Evolutionary conservation across 2,329 filamentous ascomycete genomes (phyloP).

Genomic region (Colletotrichum viniferum): DNA sequence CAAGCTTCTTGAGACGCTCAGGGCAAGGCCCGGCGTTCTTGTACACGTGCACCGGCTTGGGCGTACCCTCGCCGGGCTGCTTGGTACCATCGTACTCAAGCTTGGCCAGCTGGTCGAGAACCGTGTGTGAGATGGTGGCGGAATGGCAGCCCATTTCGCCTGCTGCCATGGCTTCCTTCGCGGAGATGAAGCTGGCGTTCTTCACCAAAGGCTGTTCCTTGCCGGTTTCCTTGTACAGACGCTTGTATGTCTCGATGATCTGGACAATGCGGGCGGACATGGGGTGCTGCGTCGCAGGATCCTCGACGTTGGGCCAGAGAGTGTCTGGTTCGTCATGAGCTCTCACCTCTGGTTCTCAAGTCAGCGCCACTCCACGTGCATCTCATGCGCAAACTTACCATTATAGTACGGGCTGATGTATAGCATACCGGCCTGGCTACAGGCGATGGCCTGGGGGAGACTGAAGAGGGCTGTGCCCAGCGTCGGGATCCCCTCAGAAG

Average conservation of each 20-base stretch:
- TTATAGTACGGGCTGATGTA: slow-evolving; percentile 57
- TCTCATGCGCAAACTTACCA: slow-evolving; percentile 29
- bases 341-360: slow-evolving; percentile 37
- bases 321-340: slow-evolving; percentile 43
- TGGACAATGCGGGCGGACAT: slow-evolving; percentile 52
- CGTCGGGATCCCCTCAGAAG: slow-evolving; percentile 48
- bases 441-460: slow-evolving; percentile 52
- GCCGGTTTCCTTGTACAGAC: slow-evolving; percentile 50
- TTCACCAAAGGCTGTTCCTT: slow-evolving; percentile 52
- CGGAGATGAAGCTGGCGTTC: slow-evolving; percentile 48
- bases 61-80: slow-evolving; percentile 40
- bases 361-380: background rate
- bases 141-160: slow-evolving; percentile 51
- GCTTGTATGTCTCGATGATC: slow-evolving; percentile 51
- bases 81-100: slow-evolving; percentile 38
- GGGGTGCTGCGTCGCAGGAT: slow-evolving; percentile 51
- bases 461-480: slow-evolving; percentile 52
- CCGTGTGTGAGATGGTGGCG: slow-evolving; percentile 45
- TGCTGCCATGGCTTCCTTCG: slow-evolving; percentile 48
- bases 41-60: slow-evolving; percentile 46
- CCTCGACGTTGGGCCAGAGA: slow-evolving; percentile 50
- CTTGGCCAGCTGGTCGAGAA: slow-evolving; percentile 41
- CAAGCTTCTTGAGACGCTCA: slow-evolving; percentile 37
- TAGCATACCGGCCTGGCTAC: slow-evolving; percentile 49
- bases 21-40: slow-evolving; percentile 35